Base-by-base conservation (phyloP, 2,329 filamentous ascomycete species). In the Epichloe typhina region DNA sequence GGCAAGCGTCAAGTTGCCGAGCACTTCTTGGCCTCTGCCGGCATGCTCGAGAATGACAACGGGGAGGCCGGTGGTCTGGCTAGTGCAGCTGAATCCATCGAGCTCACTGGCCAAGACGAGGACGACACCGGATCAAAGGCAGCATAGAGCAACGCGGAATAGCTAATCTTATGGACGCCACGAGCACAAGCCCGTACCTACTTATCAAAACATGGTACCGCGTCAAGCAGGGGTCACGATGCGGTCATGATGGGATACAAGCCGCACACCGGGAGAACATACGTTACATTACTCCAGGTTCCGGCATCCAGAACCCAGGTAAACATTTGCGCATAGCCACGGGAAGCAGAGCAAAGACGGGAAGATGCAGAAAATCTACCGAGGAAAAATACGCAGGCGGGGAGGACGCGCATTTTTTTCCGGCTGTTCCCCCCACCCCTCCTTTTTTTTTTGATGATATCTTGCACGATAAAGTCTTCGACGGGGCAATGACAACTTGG, bases 1-100 rank as follows among this genome's bases (percentile, higher is more conserved):
- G 79, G 82, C 58, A 82, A 86, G 72, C 72, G 72, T 49, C 74
- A 80, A 6, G 79, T 85, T 8, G 80, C 82, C 3, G 75, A 82
- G 52, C 80, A 76, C 63, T 81, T 81, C 59, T 56, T 81, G 43
- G 64, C 69, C n/a, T 67, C 72, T 53, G 69, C 72, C 19, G 68
- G 67, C 45, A 67, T 67, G 46, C 56, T 79, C 9, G 76, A 80
- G 61, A 67, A 65, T 4, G 65, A 69, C 50, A 75, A 77, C 47
- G 67, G 66, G 40, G 66, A 67, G 46, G 68, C 66, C 17, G 75
- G 72, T 0, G 75, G 72, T 0, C 54, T 79, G 47, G 68, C 59
- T 15, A 62, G 56, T 19, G 67, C 64, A 0, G 65, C 69, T 1
- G 66, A 63, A 36, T 65, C 62, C 1, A 63, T 73, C 4, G 65